Evolutionary conservation across 306 rosid genomes (phyloP).

Genomic region (Cicer cuneatum): DNA sequence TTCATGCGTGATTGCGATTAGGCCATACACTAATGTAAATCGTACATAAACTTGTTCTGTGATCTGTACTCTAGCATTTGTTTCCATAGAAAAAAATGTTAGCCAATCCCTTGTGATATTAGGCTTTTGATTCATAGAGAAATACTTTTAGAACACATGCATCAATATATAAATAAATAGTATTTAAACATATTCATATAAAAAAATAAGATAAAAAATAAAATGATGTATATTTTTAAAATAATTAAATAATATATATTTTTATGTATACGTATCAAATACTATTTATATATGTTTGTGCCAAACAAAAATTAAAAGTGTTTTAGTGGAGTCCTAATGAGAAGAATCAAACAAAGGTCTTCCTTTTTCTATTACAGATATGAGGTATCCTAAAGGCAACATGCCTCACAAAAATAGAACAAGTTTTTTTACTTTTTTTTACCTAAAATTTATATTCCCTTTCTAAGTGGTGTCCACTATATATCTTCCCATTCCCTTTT

Average conservation of each 20-base stretch:
- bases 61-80: no score
- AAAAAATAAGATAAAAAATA: no score
- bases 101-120: constrained; percentile 51
- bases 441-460: constrained; percentile 15
- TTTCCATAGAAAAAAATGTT: constrained; percentile 42
- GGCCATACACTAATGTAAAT: constrained; percentile 30
- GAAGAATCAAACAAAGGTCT: constrained; percentile 47
- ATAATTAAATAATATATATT: no score
- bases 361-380: constrained; percentile 37
- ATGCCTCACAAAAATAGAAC: constrained; percentile 49
- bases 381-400: constrained; percentile 70
- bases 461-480: constrained; percentile 46
- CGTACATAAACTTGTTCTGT: constrained; percentile 44
- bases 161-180: no score
- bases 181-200: no score
- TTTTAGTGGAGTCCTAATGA: constrained; percentile 58
- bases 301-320: no score
- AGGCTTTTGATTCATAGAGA: constrained; percentile 44
- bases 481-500: constrained; percentile 28
- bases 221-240: no score
- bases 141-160: no score
- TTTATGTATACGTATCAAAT: no score
- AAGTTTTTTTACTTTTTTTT: no score
- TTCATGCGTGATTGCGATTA: constrained; percentile 38
- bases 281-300: no score